Base-by-base conservation (phyloP, 306 rosid species). In the Sechiopsis laciniata region DNA sequence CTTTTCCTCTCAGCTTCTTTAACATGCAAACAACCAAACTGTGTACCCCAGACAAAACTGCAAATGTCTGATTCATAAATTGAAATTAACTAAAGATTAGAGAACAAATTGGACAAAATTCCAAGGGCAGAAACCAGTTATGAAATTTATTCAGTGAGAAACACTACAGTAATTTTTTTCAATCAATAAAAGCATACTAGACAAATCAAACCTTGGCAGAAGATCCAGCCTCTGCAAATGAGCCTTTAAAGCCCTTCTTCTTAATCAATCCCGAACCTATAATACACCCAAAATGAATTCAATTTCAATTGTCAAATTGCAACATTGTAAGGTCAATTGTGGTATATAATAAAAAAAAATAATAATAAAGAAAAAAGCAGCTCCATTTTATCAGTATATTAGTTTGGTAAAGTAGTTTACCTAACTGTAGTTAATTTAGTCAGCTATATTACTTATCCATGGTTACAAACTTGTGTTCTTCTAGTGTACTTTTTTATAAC, bases 31-130 rank as follows among this genome's bases (percentile, higher is more conserved):
- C 88, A 78, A 94, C 99, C 89, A 94, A 80, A 77, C 99, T 91
- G 72, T 90, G 99, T 26, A 94, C 97, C 82, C 98, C 98, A 74
- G 98, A 86, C 84, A 94, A 83, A 90, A 94, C 95, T 74, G 97
- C 97, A 86, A 94, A 94, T 24, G 97, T 94, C 98, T 94, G 82
- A 69, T 62, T 32, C 24, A 74, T 6, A 59, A 57, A 74, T 21
- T 1, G 14, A 59, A 57, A 17, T 55, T 8, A 53, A 55, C 21
- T n/a, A 8, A 55, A 56, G 54, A 73, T n/a, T 3, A 54, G 19
- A 11, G 29, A 24, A 16, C 19, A 48, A 19, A 59, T 45, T 22
- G 52, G 29, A 35, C 54, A 3, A 72, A 20, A 37, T 17, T 51
- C 9, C 8, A 48, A 32, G 17, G 20, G 16, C 56, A 69, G 58